phyloP scores from a whole-genome alignment of 1,284 basidiomycete species.

The Cystobasidiaceae sp. region DNA sequence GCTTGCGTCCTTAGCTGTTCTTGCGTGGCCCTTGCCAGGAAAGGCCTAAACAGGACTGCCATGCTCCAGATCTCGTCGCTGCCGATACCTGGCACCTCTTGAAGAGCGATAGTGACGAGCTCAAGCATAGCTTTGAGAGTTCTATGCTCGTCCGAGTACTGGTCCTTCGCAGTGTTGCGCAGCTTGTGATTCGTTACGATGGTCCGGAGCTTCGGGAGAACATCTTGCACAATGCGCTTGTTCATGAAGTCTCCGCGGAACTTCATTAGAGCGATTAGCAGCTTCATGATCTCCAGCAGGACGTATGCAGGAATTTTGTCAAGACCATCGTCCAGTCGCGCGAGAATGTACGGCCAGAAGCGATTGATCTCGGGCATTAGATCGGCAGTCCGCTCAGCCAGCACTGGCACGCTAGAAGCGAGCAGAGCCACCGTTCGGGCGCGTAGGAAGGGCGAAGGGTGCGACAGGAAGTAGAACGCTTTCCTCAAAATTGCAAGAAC shows the following conservation, averaged over 20 bases:
- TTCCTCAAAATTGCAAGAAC: constrained; percentile 77
- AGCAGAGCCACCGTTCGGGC: constrained; percentile 71
- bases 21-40: constrained; percentile 62
- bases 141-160: constrained; percentile 70
- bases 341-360: constrained; percentile 83
- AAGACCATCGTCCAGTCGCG: constrained; percentile 55
- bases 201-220: constrained; percentile 72
- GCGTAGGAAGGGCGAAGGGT: constrained; percentile 73
- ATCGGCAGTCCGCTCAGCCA: constrained; percentile 56
- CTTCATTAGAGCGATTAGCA: constrained; percentile 63
- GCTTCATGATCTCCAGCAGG: constrained; percentile 62
- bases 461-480: constrained; percentile 82
- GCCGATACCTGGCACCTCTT: constrained; percentile 58
- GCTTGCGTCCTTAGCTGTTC: constrained; percentile 66
- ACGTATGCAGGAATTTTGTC: constrained; percentile 64
- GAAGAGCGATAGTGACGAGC: constrained; percentile 63
- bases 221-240: constrained; percentile 73
- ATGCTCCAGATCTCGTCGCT: constrained; percentile 73
- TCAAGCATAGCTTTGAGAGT: constrained; percentile 65
- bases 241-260: constrained; percentile 77
- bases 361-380: constrained; percentile 75
- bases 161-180: constrained; percentile 47
- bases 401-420: constrained; percentile 63
- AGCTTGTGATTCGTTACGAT: constrained; percentile 55
- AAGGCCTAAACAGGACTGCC: constrained; percentile 64